Evolutionary conservation across 2,329 filamentous ascomycete species (phyloP), one percentile per base, ranked within the genome.

Genomic region (Fonsecaea pedrosoi): DNA sequence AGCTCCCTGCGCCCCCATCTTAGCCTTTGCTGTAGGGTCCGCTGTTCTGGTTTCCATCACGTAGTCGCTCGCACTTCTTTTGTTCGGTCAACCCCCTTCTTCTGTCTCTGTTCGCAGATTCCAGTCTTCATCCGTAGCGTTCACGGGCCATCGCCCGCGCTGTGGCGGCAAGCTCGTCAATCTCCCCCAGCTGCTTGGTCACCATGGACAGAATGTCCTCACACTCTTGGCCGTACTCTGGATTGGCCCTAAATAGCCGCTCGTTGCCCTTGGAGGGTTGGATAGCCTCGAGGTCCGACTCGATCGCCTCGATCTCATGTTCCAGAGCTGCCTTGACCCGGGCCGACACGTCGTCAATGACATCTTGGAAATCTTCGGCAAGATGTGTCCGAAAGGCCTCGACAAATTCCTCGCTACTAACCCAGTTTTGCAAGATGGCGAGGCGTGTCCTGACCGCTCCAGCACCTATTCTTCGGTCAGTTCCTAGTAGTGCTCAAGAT

Each of bases 121-220:
- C 37, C 2, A 50, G 13, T 42, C 45, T 21, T 50, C 45, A 50
- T 18, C 53, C 53, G 21, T 63, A 63, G 15, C 35, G 50, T 12
- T 56, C 9, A 4, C 10, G 32, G 1, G 60, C 61, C 45, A 45
- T 56, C 9, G 56, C 30, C 37, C 54, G 45, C 12, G 61, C 54
- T 21, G 54, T 32, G 6, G 15, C 38, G 15, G 61, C 61, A 21
- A 64, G 38, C 6, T 37, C 40, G 21, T 57, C 54, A 7, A 53
- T 53, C 12, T 64, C 54, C 18, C 7, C 25, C 1, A 45, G 15
- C 25, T 12, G 12, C 13, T 50, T 35, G 38, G 35, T 30, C 38
- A 64, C 32, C 21, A 35, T 25, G 15, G 8, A 10, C 25, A 42
- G 25, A 15, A 58, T 1, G n/a, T 8, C n/a, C 30, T 55, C 60